Evolutionary conservation across 2,329 filamentous ascomycete species (phyloP), one percentile per base, ranked within the genome.

Genomic region (Colletotrichum cordylinicola): DNA sequence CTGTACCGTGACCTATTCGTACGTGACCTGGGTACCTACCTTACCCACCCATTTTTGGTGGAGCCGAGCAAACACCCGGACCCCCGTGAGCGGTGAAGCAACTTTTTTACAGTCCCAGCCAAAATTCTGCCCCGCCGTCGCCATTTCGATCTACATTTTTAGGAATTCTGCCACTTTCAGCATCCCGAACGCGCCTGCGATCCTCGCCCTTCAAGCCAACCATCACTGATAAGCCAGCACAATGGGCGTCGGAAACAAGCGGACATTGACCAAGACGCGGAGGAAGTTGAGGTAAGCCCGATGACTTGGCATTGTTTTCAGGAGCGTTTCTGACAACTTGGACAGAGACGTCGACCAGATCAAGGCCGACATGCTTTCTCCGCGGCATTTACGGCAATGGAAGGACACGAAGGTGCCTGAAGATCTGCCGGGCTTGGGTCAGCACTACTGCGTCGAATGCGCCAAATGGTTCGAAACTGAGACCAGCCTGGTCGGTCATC

Each of bases 381-480:
- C 95, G 24, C 94, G 93, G 83, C 96, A 98, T 82, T 91, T 99
- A 39, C 87, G 92, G 62, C 91, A 95, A 78, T 96, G 93, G 88
- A 94, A 96, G 83, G 90, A 92, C 66, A 91, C 93, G 58, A 98
- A 98, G 82, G 92, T 94, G 8, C 87, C 91, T 27, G 96, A 98
- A 83, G 97, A 98, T 81, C 90, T 98, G 43, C 97, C 97, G 4
- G 96, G 93, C 0, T 89, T 98, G 65, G 97, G 97, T 31, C 90
- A 92, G 80, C 93, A 93, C 83, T 98, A 98, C 85, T 99, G 97
- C 85, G 89, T 94, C 18, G 94, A 98, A 85, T 99, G 97, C 85
- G 94, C 97, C 78, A 98, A 98, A 87, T 98, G 95, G 94, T 98
- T 98, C 84, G 96, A 98, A 84, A 94, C 93, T 66, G 94, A 97